Percentiles rank a stretch among this genome's conserved stretches.
Evolutionary conservation across 2,329 filamentous ascomycete genomes (phyloP).

Genomic region (Waltergamsia citrina): DNA sequence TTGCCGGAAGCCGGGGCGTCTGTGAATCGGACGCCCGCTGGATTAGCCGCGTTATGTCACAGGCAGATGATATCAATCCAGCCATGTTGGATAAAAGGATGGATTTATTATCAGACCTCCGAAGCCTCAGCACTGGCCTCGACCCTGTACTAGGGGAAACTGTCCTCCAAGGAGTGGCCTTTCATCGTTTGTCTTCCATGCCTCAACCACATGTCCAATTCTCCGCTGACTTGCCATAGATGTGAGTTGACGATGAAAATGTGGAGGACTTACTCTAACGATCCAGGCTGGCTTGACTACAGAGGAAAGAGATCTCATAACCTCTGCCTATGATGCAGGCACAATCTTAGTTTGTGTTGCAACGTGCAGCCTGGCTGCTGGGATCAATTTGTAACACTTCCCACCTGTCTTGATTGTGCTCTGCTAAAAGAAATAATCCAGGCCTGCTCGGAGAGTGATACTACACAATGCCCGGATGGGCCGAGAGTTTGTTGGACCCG

Average conservation of each 20-base stretch:
- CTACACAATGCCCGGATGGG: constrained; percentile 70
- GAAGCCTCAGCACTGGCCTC: constrained; percentile 55
- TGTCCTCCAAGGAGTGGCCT: constrained; percentile 58
- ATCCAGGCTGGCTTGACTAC: constrained; percentile 57
- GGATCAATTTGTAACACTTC: constrained; percentile 55
- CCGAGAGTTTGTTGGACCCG: constrained; percentile 64
- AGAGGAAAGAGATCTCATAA: constrained; percentile 65
- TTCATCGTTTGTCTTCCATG: constrained; percentile 49
- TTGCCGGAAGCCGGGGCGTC: constrained; percentile 58
- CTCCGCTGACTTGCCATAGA: constrained; percentile 16
- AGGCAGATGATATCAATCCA: constrained; percentile 31
- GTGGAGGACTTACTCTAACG: no score
- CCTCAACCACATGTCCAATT: background rate
- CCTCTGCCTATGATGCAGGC: constrained; percentile 60
- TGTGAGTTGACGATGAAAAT: constrained; percentile 19
- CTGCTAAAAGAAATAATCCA: constrained; percentile 10
- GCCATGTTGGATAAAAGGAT: constrained; percentile 46
- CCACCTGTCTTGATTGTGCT: background rate
- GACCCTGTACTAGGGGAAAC: constrained; percentile 58
- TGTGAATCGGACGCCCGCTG: constrained; percentile 61
- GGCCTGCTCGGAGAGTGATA: constrained; percentile 61
- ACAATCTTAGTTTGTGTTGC: constrained; percentile 63
- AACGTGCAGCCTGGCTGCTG: constrained; percentile 72
- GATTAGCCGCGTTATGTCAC: constrained; percentile 58
- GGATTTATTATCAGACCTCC: constrained; percentile 57